These are phyloP conservation scores for Pyrrhoderma noxium DNA, from an alignment of 1,284 basidiomycete genomes.

Conservation along the genomic window DNA sequence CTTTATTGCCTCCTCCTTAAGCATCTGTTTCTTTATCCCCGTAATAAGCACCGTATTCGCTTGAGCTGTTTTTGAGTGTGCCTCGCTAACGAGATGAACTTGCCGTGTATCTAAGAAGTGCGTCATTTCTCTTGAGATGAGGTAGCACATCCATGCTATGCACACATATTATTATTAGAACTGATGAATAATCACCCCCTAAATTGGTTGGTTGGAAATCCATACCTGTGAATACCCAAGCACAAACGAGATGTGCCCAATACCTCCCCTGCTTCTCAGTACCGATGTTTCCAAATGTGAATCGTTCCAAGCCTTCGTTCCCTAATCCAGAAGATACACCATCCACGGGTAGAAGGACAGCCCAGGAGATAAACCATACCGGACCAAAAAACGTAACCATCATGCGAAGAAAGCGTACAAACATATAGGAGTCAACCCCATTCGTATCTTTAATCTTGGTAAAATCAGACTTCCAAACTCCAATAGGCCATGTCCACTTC, in stretches of 20 bases:
- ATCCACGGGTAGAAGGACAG: slow-evolving; percentile 61
- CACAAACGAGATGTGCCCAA: slow-evolving; percentile 69
- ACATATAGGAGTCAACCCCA: slow-evolving; percentile 92
- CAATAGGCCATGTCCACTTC: slow-evolving; percentile 45
- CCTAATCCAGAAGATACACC: slow-evolving; percentile 45
- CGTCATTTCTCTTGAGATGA: slow-evolving; percentile 74
- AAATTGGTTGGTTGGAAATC: slow-evolving; percentile 13
- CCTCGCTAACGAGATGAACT: slow-evolving; percentile 69
- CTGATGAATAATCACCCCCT: too few species aligned
- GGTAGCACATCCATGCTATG: slow-evolving; percentile 77
- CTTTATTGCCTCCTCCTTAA: slow-evolving; percentile 58
- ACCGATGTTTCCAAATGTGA: slow-evolving; percentile 79
- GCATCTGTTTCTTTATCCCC: slow-evolving; percentile 77
- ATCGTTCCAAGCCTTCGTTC: slow-evolving; percentile 59
- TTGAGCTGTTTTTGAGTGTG: slow-evolving; percentile 70
- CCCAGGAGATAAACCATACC: slow-evolving; percentile 75
- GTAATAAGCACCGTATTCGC: slow-evolving; percentile 87
- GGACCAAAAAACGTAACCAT: slow-evolving; percentile 77
- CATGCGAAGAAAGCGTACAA: slow-evolving; percentile 81
- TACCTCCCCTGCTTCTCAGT: slow-evolving; percentile 48
- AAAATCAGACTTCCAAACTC: slow-evolving; percentile 51
- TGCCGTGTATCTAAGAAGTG: slow-evolving; percentile 82
- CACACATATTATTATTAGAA: too few species aligned
- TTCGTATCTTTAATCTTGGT: slow-evolving; percentile 62
- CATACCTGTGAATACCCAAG: slow-evolving; percentile 71